A percentile compares a stretch with the other conserved stretches of the same genome.
These are phyloP conservation scores for Candida michaelii DNA, from an alignment of 805 yeast genomes.

Conservation along the genomic window DNA sequence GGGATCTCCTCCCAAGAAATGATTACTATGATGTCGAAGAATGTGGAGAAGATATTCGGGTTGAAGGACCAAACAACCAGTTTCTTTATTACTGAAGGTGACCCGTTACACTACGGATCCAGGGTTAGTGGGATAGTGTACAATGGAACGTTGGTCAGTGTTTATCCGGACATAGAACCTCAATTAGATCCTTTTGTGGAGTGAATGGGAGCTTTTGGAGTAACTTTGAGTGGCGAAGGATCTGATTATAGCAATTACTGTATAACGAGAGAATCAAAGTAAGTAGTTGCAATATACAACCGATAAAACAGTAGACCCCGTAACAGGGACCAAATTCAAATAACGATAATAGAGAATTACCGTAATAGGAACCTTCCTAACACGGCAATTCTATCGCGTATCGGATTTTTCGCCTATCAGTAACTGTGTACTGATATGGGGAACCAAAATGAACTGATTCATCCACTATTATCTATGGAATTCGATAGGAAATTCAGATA, in stretches of 20 bases:
- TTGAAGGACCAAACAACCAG: background rate
- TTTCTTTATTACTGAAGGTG: slow-evolving; percentile 7
- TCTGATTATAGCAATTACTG: no score
- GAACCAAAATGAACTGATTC: no score
- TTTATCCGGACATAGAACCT: slow-evolving; percentile 6
- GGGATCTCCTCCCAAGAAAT: background rate
- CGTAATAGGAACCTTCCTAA: background rate
- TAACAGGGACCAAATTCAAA: no score
- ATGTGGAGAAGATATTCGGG: slow-evolving; percentile 8
- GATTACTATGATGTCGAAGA: slow-evolving; percentile 4
- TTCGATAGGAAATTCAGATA: background rate
- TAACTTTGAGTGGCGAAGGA: background rate
- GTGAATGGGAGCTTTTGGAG: background rate
- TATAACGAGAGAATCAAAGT: no score
- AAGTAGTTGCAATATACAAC: no score
- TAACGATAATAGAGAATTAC: no score
- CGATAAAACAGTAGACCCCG: no score
- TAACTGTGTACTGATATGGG: background rate
- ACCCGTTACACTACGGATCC: slow-evolving; percentile 8
- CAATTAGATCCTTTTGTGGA: background rate
- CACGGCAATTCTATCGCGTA: background rate
- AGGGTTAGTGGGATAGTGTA: slow-evolving; percentile 3
- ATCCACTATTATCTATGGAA: background rate
- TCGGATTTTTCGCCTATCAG: background rate
- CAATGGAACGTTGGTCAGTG: background rate